Conservation (phyloP, 305 asterid genomes). For the Coffea humblotiana region DNA sequence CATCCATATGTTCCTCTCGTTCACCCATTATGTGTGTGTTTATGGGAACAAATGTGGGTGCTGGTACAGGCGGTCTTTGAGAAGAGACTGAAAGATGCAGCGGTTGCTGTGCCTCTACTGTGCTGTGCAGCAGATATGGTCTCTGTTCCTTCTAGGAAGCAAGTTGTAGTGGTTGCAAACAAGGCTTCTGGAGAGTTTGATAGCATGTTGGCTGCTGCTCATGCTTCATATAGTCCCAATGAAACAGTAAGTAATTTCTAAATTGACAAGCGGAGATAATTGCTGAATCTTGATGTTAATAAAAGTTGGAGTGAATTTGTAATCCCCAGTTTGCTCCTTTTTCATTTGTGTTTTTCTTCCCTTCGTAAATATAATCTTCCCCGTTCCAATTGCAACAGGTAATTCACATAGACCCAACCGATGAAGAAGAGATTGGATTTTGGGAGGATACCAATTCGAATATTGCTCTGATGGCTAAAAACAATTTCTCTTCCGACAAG, state of each 20-base stretch:
- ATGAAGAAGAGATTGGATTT: slow-evolving; percentile 58
- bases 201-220: slow-evolving; percentile 69
- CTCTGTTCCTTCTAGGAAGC: slow-evolving; percentile 56
- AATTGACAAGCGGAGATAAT: not conserved
- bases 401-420: slow-evolving; percentile 69
- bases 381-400: slow-evolving; percentile 45
- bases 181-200: slow-evolving; percentile 42
- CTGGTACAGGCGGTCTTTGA: slow-evolving; percentile 75
- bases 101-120: slow-evolving; percentile 81
- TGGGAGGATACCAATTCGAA: slow-evolving; percentile 67
- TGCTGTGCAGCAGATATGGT: slow-evolving; percentile 93
- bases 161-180: slow-evolving; percentile 64
- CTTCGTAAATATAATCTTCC: not conserved
- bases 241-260: slow-evolving; percentile 45
- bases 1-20: not conserved
- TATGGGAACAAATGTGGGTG: not conserved
- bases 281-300: not conserved
- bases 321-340: not conserved
- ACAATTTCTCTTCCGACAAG: slow-evolving; percentile 36
- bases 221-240: slow-evolving; percentile 63
- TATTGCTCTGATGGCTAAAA: slow-evolving; percentile 67
- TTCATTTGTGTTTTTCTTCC: not conserved
- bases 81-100: slow-evolving; percentile 66
- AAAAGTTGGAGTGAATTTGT: not conserved
- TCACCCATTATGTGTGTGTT: not conserved